Base-by-base conservation (phyloP, 257 asterid genomes). In the Rubia yunnanensis region DNA sequence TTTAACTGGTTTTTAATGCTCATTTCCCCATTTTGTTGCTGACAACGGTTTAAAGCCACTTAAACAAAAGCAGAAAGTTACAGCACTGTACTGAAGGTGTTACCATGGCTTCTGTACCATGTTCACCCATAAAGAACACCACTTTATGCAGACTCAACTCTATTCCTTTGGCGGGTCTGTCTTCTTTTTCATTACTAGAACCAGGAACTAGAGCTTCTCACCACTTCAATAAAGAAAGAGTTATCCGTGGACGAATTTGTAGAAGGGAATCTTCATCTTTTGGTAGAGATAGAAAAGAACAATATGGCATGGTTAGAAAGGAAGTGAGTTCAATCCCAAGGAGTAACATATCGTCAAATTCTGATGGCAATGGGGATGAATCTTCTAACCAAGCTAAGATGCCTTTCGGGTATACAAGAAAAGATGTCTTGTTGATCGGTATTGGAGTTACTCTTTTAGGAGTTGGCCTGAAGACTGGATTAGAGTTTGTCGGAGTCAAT, bases 381-480 rank as follows among this genome's bases (percentile, higher is more conserved):
- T 77, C 89, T 75, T 73, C 87, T 52, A 63, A 69, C 63, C 70
- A 82, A 71, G 44, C 74, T 7, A 85, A 87, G 94, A 76, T 70
- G 28, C 92, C 96, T 60, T 94, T 94, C 65, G 99, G 97, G 59
- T 94, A 94, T 74, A 67, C 95, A 20, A 90, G 99, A 73, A 90
- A 94, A 87, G 99, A 94, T 78, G 99, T 94, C 65, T 5, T 94
- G 71, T 83, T 88, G 64, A 88, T 94, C 11, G 99, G 97, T 54
- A 20, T 94, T 63, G 96, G 96, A 77, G 76, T 85, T 62, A 90
- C 95, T 20, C 68, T 71, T 73, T 72, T 72, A 69, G 99, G 98
- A 10, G 1, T 64, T 64, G 95, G 86, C 76, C 78, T 94, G 60
- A 80, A 94, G 76, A 78, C 86, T 57, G 95, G 99, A 79, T 74